Conservation (phyloP, 768 basidiomycete genomes). For the Russula foetens region DNA sequence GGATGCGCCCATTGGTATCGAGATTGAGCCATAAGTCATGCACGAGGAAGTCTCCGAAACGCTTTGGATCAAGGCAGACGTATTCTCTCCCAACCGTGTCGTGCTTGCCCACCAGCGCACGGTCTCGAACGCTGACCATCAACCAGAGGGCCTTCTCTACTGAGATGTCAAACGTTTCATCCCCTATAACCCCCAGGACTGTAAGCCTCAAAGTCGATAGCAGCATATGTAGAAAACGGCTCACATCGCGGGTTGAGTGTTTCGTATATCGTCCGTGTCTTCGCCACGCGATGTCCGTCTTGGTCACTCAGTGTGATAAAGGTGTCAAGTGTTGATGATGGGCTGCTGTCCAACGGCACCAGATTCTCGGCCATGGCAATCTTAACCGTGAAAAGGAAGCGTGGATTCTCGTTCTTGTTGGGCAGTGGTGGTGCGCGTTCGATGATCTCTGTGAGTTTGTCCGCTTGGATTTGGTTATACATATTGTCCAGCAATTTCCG, state of each 20-base stretch:
- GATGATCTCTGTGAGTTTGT: conserved; percentile 67
- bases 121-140: conserved; percentile 90
- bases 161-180: conserved; percentile 93
- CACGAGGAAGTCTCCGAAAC: conserved; percentile 81
- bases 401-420: conserved; percentile 55
- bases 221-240: conserved; percentile 24
- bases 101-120: conserved; percentile 86
- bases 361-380: conserved; percentile 86
- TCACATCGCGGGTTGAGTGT: conserved; percentile 81
- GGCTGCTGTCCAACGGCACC: conserved; percentile 65
- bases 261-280: conserved; percentile 95
- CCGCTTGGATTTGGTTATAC: conserved; percentile 87
- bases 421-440: conserved; percentile 60
- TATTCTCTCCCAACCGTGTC: conserved; percentile 88
- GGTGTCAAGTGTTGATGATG: conserved; percentile 78
- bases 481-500: conserved; percentile 87
- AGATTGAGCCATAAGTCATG: conserved; percentile 92
- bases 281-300: conserved; percentile 79
- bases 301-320: conserved; percentile 95
- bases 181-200: conserved; percentile 48
- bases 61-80: conserved; percentile 81
- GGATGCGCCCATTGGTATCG: conserved; percentile 77
- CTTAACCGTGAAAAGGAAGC: conserved; percentile 90
- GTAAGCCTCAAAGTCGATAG: conserved; percentile 11
- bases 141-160: conserved; percentile 94